phyloP scores from a whole-genome alignment of 2,329 filamentous ascomycete genomes.

The Aspergillus aculeatinus region DNA sequence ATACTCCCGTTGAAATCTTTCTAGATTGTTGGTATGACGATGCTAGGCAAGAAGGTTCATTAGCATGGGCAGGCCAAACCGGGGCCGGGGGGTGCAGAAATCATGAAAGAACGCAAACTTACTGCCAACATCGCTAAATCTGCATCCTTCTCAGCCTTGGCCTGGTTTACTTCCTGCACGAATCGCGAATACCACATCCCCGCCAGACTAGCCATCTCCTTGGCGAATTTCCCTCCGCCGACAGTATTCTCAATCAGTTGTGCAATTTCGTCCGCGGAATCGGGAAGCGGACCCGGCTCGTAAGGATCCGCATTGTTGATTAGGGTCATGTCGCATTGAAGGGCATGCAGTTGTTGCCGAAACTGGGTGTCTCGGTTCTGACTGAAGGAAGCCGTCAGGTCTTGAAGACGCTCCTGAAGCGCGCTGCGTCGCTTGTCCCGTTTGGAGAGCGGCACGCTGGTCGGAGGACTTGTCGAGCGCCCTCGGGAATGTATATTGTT shows the following conservation, averaged over 20 bases:
- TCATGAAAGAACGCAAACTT: slow-evolving; percentile 35
- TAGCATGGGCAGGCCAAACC: slow-evolving; percentile 6
- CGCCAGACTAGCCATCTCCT: slow-evolving; percentile 64
- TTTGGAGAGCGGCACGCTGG: slow-evolving; percentile 63
- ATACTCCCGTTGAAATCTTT: slow-evolving; percentile 57
- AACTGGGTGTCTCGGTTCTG: slow-evolving; percentile 81
- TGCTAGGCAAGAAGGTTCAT: slow-evolving; percentile 42
- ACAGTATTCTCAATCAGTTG: slow-evolving; percentile 60
- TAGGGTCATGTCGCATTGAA: slow-evolving; percentile 87
- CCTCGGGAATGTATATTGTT: slow-evolving; percentile 25
- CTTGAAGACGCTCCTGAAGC: slow-evolving; percentile 74
- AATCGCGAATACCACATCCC: slow-evolving; percentile 84
- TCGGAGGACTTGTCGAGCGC: slow-evolving; percentile 34
- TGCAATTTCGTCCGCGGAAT: slow-evolving; percentile 64
- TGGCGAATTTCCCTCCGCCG: slow-evolving; percentile 62
- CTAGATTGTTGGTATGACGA: slow-evolving; percentile 56
- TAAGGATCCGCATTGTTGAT: slow-evolving; percentile 86
- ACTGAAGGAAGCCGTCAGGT: slow-evolving; percentile 74
- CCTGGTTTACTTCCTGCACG: slow-evolving; percentile 80
- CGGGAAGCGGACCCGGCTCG: slow-evolving; percentile 65
- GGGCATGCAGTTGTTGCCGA: slow-evolving; percentile 81
- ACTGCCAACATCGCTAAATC: slow-evolving; percentile 80
- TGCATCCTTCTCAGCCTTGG: slow-evolving; percentile 82
- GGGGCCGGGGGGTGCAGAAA: background rate
- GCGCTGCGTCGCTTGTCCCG: slow-evolving; percentile 85